Conservation (phyloP, 2,329 filamentous ascomycete species). For the Xylaria sp. region DNA sequence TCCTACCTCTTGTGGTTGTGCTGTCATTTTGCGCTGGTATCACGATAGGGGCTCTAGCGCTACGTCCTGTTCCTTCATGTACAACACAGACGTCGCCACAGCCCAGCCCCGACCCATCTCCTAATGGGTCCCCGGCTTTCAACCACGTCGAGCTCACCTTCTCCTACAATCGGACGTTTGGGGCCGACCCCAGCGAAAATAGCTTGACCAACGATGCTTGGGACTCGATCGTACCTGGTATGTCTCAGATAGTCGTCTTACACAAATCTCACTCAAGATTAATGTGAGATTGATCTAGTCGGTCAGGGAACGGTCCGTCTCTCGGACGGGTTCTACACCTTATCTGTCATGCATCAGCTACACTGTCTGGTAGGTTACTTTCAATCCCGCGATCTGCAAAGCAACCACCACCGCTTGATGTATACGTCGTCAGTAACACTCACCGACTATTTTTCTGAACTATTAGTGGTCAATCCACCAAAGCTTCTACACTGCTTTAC, state of each 20-base stretch:
- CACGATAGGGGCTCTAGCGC: background rate
- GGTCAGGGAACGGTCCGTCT: constrained; percentile 24
- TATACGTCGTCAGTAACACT: background rate
- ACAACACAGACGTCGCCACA: background rate
- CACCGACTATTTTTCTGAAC: constrained; percentile 6
- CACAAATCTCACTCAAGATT: background rate
- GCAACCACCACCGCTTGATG: background rate
- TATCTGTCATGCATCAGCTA: constrained; percentile 24
- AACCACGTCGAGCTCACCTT: constrained; percentile 2
- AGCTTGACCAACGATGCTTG: constrained; percentile 17
- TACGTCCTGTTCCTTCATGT: background rate
- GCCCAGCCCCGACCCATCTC: background rate
- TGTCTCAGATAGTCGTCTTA: background rate
- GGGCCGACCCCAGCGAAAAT: constrained; percentile 20
- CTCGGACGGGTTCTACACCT: constrained; percentile 16
- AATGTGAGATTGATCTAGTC: constrained; percentile 6
- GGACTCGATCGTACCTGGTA: constrained; percentile 28
- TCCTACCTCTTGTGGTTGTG: constrained; percentile 1
- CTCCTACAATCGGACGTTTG: constrained; percentile 28
- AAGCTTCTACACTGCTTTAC: constrained; percentile 1
- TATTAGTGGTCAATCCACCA: constrained; percentile 11
- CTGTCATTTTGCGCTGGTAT: constrained; percentile 12
- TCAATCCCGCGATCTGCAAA: background rate
- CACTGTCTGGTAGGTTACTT: constrained; percentile 20
- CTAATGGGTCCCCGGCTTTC: background rate